A percentile compares a stretch with the other conserved stretches of the same genome.
These are phyloP conservation scores for Turnera subulata DNA, from an alignment of 345 rosid species.

Conservation along the genomic window DNA sequence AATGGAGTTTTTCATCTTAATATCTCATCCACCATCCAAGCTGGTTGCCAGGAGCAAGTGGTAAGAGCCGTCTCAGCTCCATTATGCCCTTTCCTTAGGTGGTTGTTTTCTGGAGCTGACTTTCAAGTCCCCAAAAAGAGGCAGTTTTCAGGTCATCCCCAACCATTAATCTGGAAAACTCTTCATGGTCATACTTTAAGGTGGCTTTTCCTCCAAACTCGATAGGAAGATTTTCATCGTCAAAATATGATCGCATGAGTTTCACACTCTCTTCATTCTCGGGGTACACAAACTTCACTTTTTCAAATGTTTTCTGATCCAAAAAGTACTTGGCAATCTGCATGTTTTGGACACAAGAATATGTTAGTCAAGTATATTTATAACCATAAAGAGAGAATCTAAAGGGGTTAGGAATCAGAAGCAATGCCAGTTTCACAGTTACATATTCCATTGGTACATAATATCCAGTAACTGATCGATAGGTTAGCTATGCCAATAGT, in stretches of 20 bases:
- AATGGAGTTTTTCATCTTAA: too few species aligned
- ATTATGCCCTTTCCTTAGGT: constrained; percentile 32
- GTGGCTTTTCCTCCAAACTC: constrained; percentile 81
- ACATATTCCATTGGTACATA: too few species aligned
- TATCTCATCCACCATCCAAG: not conserved
- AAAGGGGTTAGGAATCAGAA: too few species aligned
- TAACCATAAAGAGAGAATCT: too few species aligned
- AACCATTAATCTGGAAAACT: constrained; percentile 68
- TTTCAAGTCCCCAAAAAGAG: constrained; percentile 53
- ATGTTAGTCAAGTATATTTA: not conserved
- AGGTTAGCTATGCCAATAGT: too few species aligned
- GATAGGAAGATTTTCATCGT: constrained; percentile 72
- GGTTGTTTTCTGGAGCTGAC: constrained; percentile 25
- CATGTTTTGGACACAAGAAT: not conserved
- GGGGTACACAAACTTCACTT: constrained; percentile 94
- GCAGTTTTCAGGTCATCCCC: constrained; percentile 72
- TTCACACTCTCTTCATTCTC: constrained; percentile 75
- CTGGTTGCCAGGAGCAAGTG: not conserved
- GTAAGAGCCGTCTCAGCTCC: constrained; percentile 54
- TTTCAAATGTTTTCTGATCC: constrained; percentile 77
- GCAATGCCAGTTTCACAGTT: too few species aligned
- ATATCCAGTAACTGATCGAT: too few species aligned
- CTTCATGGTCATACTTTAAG: constrained; percentile 76
- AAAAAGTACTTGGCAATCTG: constrained; percentile 88
- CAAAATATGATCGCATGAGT: constrained; percentile 67